Evolutionary conservation across 2,329 filamentous ascomycete species (phyloP).

Genomic region (Neoscytalidium dimidiatum): DNA sequence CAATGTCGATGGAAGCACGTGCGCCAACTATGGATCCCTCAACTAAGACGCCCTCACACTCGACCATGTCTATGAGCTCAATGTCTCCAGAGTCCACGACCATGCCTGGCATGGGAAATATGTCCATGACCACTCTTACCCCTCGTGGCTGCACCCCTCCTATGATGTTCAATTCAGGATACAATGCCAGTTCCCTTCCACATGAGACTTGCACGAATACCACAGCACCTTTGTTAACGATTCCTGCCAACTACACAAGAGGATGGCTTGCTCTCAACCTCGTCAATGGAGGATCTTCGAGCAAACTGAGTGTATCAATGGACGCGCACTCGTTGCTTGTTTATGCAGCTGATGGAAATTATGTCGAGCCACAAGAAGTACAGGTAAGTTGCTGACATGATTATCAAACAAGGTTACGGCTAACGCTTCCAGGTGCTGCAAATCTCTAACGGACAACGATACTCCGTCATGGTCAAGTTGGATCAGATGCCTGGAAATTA

Average conservation of each 20-base stretch:
- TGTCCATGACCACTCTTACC: slow-evolving; percentile 17
- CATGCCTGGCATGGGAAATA: not conserved
- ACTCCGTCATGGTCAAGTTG: slow-evolving; percentile 27
- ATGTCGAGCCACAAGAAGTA: slow-evolving; percentile 19
- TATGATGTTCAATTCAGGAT: slow-evolving; percentile 24
- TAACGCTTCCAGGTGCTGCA: not conserved
- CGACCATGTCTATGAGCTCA: not conserved
- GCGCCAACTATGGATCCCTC: not conserved
- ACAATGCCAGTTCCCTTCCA: slow-evolving; percentile 22
- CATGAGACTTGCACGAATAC: slow-evolving; percentile 24
- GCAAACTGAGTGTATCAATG: slow-evolving; percentile 23
- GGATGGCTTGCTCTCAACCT: slow-evolving; percentile 26
- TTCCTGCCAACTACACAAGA: slow-evolving; percentile 1
- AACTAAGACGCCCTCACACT: not conserved
- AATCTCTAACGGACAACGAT: slow-evolving; percentile 17
- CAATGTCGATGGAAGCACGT: not conserved
- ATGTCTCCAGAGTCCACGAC: not conserved
- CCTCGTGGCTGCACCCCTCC: slow-evolving; percentile 22
- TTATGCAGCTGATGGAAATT: slow-evolving; percentile 26
- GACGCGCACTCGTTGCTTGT: slow-evolving; percentile 26
- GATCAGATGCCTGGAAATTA: slow-evolving; percentile 24
- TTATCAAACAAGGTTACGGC: not conserved
- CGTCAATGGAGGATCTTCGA: slow-evolving; percentile 24
- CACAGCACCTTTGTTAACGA: slow-evolving; percentile 1
- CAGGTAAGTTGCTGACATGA: not conserved